phyloP scores from a whole-genome alignment of 1,284 basidiomycete genomes.

The Moniliella sp. region DNA sequence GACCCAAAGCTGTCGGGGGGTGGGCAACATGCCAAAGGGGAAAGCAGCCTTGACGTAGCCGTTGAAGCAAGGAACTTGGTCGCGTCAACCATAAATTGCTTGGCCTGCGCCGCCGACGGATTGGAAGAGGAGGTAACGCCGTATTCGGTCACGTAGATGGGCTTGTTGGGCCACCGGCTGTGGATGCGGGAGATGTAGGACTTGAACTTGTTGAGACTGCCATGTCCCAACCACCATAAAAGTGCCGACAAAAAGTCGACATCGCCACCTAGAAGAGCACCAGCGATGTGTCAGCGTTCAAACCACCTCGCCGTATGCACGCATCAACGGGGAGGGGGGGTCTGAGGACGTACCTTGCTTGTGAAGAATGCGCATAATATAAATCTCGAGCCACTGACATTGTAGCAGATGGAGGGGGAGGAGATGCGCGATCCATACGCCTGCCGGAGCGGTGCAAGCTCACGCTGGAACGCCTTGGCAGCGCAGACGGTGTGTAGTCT shows the following conservation, averaged over 20 bases:
- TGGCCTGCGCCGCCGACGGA: slow-evolving; percentile 9
- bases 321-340: too few relatives aligned
- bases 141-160: slow-evolving; percentile 31
- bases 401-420: slow-evolving; percentile 22
- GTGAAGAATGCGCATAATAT: slow-evolving; percentile 16
- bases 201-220: slow-evolving; percentile 16
- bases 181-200: slow-evolving; percentile 13
- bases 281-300: too few relatives aligned
- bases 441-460: slow-evolving; percentile 17
- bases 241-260: slow-evolving; percentile 21
- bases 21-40: slow-evolving; percentile 22
- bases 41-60: slow-evolving; percentile 19
- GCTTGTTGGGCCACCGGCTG: slow-evolving; percentile 3
- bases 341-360: slow-evolving; percentile 11
- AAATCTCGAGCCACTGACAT: slow-evolving; percentile 25
- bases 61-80: slow-evolving; percentile 10
- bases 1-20: too few relatives aligned
- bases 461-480: slow-evolving; percentile 14
- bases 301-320: too few relatives aligned
- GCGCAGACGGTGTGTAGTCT: slow-evolving; percentile 9
- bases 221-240: slow-evolving; percentile 22
- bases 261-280: too few relatives aligned
- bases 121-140: slow-evolving; percentile 14
- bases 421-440: slow-evolving; percentile 20
- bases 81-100: slow-evolving; percentile 10